phyloP scores from a whole-genome alignment of 1,284 basidiomycete genomes.

The Anthracocystis panici-leucophaei region DNA sequence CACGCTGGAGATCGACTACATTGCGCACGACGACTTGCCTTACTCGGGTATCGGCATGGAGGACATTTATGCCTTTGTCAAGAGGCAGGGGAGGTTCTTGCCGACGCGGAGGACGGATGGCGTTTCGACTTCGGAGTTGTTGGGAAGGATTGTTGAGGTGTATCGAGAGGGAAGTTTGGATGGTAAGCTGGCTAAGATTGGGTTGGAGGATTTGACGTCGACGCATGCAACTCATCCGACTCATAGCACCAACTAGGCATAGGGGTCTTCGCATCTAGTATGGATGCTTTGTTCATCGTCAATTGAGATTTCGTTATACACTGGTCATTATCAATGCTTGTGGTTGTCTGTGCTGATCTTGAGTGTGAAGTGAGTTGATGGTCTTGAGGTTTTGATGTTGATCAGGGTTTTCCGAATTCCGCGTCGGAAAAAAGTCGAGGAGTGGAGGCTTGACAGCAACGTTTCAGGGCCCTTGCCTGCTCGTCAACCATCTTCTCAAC shows the following conservation, averaged over 20 bases:
- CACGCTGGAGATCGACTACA: constrained; percentile 90
- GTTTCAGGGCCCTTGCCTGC: too few species aligned
- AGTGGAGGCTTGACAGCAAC: constrained; percentile 17
- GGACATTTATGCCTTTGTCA: constrained; percentile 88
- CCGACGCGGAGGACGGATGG: constrained; percentile 94
- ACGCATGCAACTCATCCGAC: constrained; percentile 24
- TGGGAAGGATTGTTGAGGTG: constrained; percentile 72
- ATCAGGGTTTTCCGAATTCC: constrained; percentile 18
- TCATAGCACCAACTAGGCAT: background rate
- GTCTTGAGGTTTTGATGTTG: background rate
- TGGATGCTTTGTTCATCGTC: background rate
- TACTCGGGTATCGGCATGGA: constrained; percentile 71
- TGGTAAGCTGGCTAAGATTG: constrained; percentile 87
- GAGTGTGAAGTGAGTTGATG: background rate
- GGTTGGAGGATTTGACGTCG: constrained; percentile 67
- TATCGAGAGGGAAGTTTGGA: constrained; percentile 79
- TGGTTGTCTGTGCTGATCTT: background rate
- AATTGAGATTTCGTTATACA: constrained; percentile 1
- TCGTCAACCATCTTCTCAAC: too few species aligned
- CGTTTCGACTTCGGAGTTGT: constrained; percentile 90
- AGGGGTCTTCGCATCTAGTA: background rate
- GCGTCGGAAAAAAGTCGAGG: constrained; percentile 17
- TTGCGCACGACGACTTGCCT: constrained; percentile 78
- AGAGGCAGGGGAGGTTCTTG: constrained; percentile 90
- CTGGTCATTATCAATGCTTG: background rate